These are phyloP conservation scores for Zizania latifolia DNA, from an alignment of 176 grass and related monocot genomes.

Conservation along the genomic window DNA sequence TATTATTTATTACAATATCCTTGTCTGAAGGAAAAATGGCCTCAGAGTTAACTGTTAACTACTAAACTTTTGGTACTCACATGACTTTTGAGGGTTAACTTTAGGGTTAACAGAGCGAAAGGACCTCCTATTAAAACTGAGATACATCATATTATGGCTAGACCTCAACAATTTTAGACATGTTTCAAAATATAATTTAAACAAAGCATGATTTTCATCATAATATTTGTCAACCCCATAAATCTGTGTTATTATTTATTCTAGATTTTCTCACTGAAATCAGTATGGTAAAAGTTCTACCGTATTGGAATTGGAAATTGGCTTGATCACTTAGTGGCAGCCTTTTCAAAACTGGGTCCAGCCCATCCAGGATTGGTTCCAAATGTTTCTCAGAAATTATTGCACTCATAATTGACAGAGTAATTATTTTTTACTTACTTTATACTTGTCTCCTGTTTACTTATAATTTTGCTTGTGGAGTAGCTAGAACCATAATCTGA, in stretches of 20 bases:
- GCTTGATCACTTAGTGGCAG: too few species aligned
- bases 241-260: not conserved
- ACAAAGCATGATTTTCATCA: not conserved
- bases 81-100: conserved; percentile 8
- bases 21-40: conserved; percentile 5
- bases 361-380: too few species aligned
- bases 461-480: not conserved
- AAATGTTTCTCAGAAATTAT: not conserved
- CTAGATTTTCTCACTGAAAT: too few species aligned
- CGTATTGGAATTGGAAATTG: conserved; percentile 12
- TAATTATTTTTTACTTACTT: not conserved
- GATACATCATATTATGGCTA: not conserved
- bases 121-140: not conserved
- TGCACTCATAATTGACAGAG: not conserved
- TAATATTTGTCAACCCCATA: not conserved
- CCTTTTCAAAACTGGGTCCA: too few species aligned
- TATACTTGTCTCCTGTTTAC: not conserved
- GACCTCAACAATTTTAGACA: not conserved
- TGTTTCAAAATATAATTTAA: not conserved
- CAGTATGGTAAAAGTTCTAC: not conserved
- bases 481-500: not conserved
- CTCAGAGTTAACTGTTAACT: not conserved
- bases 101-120: not conserved
- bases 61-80: not conserved
- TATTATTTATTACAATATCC: not conserved